Evolutionary conservation across 495 filamentous ascomycete species (phyloP).

Genomic region (Podospora sp.): DNA sequence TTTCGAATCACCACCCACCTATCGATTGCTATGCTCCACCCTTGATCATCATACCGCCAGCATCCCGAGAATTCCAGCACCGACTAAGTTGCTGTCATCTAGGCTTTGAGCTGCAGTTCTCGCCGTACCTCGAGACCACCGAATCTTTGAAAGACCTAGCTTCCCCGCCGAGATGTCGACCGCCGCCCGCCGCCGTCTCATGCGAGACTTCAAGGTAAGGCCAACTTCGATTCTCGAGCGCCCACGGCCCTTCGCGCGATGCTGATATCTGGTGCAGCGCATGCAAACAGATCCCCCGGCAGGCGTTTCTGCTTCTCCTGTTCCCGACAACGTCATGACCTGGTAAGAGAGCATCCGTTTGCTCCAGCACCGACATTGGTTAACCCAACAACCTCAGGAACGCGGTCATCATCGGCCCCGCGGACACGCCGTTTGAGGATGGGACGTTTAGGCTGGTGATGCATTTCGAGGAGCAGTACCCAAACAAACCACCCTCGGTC

Average conservation of each 20-base stretch:
- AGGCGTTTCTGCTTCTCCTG: conserved; percentile 93
- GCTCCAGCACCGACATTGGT: not conserved
- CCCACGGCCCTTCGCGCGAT: conserved; percentile 7
- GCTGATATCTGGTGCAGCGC: conserved; percentile 60
- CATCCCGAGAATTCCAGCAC: not conserved
- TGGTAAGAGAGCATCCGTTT: conserved; percentile 62
- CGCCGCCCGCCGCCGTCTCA: conserved; percentile 87
- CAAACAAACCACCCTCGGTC: conserved; percentile 95
- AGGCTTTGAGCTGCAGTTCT: not conserved
- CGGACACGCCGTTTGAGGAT: conserved; percentile 97
- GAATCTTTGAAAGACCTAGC: not conserved
- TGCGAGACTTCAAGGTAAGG: conserved; percentile 97
- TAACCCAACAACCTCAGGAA: conserved; percentile 64
- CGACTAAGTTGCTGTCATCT: not conserved
- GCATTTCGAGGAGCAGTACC: conserved; percentile 98
- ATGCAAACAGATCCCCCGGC: conserved; percentile 99
- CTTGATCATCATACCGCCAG: not conserved
- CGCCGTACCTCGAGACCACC: not conserved
- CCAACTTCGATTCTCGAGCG: conserved; percentile 2
- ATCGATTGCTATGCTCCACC: not conserved
- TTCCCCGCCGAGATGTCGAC: conserved; percentile 72
- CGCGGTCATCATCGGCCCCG: conserved; percentile 96
- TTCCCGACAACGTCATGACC: conserved; percentile 99
- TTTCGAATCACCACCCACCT: conserved; percentile 19
- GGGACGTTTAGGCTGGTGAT: conserved; percentile 97